A percentile compares a stretch with the other conserved stretches of the same genome.
Conservation (phyloP, 352 stramenopile genomes). For the Phytophthora hybrid region DNA sequence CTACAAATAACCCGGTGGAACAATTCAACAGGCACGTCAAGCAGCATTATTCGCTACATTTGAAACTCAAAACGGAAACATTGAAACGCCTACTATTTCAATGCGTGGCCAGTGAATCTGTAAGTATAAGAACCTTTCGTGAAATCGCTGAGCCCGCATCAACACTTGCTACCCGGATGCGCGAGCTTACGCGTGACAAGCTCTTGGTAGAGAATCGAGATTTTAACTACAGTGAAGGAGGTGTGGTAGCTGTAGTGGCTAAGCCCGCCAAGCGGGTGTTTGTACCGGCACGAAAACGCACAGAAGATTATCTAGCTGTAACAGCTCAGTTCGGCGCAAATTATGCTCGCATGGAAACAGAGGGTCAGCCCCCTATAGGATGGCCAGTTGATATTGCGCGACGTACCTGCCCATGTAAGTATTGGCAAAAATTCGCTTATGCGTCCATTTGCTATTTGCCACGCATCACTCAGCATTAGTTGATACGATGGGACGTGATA, state of each 20-base stretch:
- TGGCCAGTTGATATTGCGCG: too few relatives aligned
- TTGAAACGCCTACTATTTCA: background rate
- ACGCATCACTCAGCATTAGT: too few relatives aligned
- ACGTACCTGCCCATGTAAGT: too few relatives aligned
- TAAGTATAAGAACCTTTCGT: background rate
- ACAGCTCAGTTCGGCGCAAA: too few relatives aligned
- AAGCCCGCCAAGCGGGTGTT: too few relatives aligned
- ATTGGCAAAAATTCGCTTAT: too few relatives aligned
- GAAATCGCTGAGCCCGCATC: background rate
- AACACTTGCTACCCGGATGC: background rate
- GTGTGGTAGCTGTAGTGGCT: background rate
- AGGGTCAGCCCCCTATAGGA: too few relatives aligned
- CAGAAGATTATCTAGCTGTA: too few relatives aligned
- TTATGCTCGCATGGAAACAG: too few relatives aligned
- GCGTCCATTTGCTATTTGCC: too few relatives aligned
- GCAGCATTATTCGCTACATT: background rate
- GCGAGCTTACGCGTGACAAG: background rate
- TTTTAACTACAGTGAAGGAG: background rate
- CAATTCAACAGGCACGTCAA: background rate
- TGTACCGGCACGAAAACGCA: too few relatives aligned
- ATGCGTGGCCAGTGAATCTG: slow-evolving; percentile 1
- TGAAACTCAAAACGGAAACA: background rate
- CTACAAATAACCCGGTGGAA: background rate
- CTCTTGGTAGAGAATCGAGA: background rate
- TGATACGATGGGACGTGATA: too few relatives aligned